Base-by-base conservation (phyloP, 1,284 basidiomycete species). In the Ceratobasidium sp. region DNA sequence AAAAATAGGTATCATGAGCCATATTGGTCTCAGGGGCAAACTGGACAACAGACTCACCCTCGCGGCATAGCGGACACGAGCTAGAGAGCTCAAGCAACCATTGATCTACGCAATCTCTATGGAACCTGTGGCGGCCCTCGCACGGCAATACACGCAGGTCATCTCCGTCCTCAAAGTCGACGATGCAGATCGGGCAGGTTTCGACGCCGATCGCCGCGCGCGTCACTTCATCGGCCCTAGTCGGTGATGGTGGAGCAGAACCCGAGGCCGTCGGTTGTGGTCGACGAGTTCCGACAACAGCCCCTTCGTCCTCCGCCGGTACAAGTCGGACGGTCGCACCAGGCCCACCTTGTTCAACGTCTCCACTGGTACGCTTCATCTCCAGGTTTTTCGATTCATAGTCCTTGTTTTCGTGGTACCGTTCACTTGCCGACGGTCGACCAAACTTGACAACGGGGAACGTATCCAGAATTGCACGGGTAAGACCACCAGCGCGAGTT, bases 381-480 rank as follows among this genome's bases (percentile, higher is more conserved):
- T 68, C 66, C n/a, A 43, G n/a, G 16, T 46, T 37, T n/a, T 68
- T 64, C 29, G 46, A 16, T 51, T 76, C 69, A 34, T 54, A 56
- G 14, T 76, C 54, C 27, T 74, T 74, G 6, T n/a, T 31, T 22
- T 72, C 62, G 22, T 71, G 53, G 24, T 63, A 61, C n/a, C 39
- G 7, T n/a, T 54, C 22, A 56, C 11, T 43, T 2, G 34, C 5
- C n/a, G 75, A 19, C 4, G 48, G 62, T 56, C 81, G 78, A 58
- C 88, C 89, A 80, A 96, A 98, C 81, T 95, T 94, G 82, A 96
- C 90, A 74, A 97, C 84, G 0, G 95, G 95, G 84, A 98, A 98
- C 0, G 95, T 97, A 79, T 98, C 95, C 71, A 98, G 85, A 73
- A 98, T 95, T 31, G 96, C 95, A 39, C 93, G 90, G 0, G 92